phyloP scores from a whole-genome alignment of 1,284 basidiomycete species.

The Pisolithus thermaeus region DNA sequence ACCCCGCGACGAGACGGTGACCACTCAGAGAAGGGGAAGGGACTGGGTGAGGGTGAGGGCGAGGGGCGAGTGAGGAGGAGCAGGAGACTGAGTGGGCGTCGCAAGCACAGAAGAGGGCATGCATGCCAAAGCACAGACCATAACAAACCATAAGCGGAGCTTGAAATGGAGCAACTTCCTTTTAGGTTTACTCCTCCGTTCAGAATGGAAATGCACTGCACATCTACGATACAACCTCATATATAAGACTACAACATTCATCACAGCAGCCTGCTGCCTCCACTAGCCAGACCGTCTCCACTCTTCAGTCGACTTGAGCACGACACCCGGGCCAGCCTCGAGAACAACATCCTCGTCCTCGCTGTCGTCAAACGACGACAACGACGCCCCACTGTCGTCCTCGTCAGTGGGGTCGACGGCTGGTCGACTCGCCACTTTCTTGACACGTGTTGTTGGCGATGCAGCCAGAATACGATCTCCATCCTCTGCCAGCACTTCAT shows the following conservation, averaged over 20 bases:
- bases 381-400: conserved; percentile 27
- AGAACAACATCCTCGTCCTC: conserved; percentile 37
- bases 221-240: background rate
- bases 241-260: too few relatives aligned
- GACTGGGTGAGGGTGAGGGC: background rate
- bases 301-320: conserved; percentile 34
- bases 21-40: background rate
- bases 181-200: background rate
- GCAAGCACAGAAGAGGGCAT: background rate
- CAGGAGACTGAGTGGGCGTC: background rate
- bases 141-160: background rate
- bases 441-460: conserved; percentile 38
- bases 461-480: conserved; percentile 41
- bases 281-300: background rate
- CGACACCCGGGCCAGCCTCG: conserved; percentile 57
- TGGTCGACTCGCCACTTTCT: conserved; percentile 33
- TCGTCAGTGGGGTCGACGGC: conserved; percentile 30
- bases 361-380: conserved; percentile 30
- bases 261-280: too few relatives aligned
- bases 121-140: background rate
- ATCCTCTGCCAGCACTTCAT: conserved; percentile 1
- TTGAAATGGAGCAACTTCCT: background rate
- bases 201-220: background rate
- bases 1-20: conserved; percentile 2
- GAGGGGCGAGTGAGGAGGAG: background rate